phyloP scores from a whole-genome alignment of 1,284 basidiomycete genomes.

The Rhodotorula sp. region DNA sequence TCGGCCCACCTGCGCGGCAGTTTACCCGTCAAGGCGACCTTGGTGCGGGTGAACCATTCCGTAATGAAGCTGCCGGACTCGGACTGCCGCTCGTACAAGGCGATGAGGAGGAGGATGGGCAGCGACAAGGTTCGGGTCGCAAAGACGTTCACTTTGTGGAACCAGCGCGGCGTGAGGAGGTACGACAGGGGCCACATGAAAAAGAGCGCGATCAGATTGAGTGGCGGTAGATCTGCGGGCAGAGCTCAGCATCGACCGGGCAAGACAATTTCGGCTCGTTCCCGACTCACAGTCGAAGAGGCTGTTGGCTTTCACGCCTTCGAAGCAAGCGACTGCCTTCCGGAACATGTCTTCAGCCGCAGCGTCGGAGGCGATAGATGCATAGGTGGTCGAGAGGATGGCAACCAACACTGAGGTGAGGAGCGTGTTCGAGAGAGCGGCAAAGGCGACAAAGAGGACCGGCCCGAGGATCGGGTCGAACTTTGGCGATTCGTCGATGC shows the following conservation, averaged over 20 bases:
- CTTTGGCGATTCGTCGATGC: constrained; percentile 35
- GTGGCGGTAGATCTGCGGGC: constrained; percentile 40
- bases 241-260: not conserved
- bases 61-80: constrained; percentile 12
- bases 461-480: constrained; percentile 53
- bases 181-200: constrained; percentile 42
- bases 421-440: constrained; percentile 75
- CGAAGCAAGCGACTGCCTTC: constrained; percentile 78
- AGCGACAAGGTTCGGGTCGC: constrained; percentile 58
- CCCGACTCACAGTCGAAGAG: constrained; percentile 39
- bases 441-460: constrained; percentile 78
- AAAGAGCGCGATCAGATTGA: constrained; percentile 43
- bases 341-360: constrained; percentile 74
- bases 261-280: not conserved
- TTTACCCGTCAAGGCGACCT: constrained; percentile 11
- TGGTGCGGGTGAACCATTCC: constrained; percentile 7
- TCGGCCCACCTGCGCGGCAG: constrained; percentile 30
- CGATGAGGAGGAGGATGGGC: constrained; percentile 73
- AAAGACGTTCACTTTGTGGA: constrained; percentile 41
- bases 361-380: constrained; percentile 65
- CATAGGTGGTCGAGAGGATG: constrained; percentile 80
- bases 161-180: constrained; percentile 41
- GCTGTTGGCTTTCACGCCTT: constrained; percentile 57
- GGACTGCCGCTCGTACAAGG: constrained; percentile 67
- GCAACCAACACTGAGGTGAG: constrained; percentile 74